Evolutionary conservation across 2,329 filamentous ascomycete species (phyloP).

Genomic region (Cylindrodendrum hubeiense): DNA sequence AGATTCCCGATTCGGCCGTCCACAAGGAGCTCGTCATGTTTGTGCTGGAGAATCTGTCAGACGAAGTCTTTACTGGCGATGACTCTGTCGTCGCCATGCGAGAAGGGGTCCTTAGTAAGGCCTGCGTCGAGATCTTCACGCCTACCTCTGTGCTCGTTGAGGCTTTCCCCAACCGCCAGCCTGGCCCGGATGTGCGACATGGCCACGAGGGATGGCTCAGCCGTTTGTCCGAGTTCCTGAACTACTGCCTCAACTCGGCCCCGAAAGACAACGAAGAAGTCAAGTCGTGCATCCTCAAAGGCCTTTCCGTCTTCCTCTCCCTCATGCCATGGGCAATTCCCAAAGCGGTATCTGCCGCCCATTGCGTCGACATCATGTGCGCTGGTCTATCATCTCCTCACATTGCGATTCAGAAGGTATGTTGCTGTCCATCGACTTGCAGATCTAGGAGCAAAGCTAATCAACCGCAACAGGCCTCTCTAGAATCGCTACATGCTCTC

Average conservation of each 20-base stretch:
- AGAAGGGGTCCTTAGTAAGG: conserved; percentile 86
- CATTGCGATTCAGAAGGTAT: conserved; percentile 79
- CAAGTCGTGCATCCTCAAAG: conserved; percentile 79
- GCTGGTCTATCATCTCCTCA: conserved; percentile 77
- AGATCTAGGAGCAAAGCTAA: conserved; percentile 22
- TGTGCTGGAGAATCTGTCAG: conserved; percentile 90
- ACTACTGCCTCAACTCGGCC: conserved; percentile 76
- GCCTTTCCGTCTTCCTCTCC: conserved; percentile 81
- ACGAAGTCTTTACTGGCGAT: conserved; percentile 93
- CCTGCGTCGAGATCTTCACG: conserved; percentile 94
- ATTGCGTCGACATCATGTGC: conserved; percentile 78
- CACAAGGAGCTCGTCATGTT: conserved; percentile 90
- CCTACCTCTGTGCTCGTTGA: conserved; percentile 81
- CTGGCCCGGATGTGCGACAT: conserved; percentile 76
- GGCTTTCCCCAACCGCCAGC: conserved; percentile 79
- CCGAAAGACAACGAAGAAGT: conserved; percentile 75
- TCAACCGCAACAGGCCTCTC: conserved; percentile 69
- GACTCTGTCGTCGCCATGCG: conserved; percentile 87
- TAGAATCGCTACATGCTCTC: conserved; percentile 86
- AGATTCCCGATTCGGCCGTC: conserved; percentile 69
- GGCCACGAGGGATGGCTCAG: conserved; percentile 90
- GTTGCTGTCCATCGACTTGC: background rate
- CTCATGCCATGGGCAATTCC: conserved; percentile 90
- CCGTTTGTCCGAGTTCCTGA: conserved; percentile 80
- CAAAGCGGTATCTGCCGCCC: conserved; percentile 79